These are phyloP conservation scores for Lobulomyces angularis DNA, from an alignment of 192 early-diverging fungal genomes.

Conservation along the genomic window DNA sequence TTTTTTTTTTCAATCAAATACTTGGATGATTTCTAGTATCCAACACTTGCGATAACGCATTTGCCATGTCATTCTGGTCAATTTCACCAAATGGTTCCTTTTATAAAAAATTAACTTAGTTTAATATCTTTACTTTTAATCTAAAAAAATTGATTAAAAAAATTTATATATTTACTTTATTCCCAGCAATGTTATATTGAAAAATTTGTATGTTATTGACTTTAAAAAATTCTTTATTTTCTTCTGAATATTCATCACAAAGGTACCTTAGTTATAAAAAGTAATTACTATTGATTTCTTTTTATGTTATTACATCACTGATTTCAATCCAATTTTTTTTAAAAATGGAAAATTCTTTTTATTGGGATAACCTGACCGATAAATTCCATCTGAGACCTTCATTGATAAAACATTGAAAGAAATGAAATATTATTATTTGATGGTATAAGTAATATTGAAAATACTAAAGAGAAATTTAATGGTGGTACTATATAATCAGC, in stretches of 20 bases:
- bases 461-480: no score
- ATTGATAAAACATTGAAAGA: no score
- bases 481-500: no score
- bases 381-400: constrained; percentile 90
- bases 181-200: constrained; percentile 82
- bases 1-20: constrained; percentile 3
- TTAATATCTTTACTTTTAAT: no score
- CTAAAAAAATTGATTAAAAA: no score
- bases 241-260: constrained; percentile 82
- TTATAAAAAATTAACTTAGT: no score
- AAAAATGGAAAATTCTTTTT: constrained; percentile 87
- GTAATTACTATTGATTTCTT: not conserved
- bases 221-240: constrained; percentile 74
- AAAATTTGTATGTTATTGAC: constrained; percentile 67
- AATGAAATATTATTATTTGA: no score
- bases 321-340: constrained; percentile 71
- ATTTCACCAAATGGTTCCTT: constrained; percentile 40
- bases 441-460: no score
- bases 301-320: constrained; percentile 55
- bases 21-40: constrained; percentile 37
- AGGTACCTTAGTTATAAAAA: constrained; percentile 46
- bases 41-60: constrained; percentile 24
- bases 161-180: constrained; percentile 53
- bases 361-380: constrained; percentile 84
- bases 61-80: constrained; percentile 29